These are phyloP conservation scores for Ceriops zippeliana DNA, from an alignment of 345 rosid species.

Conservation along the genomic window DNA sequence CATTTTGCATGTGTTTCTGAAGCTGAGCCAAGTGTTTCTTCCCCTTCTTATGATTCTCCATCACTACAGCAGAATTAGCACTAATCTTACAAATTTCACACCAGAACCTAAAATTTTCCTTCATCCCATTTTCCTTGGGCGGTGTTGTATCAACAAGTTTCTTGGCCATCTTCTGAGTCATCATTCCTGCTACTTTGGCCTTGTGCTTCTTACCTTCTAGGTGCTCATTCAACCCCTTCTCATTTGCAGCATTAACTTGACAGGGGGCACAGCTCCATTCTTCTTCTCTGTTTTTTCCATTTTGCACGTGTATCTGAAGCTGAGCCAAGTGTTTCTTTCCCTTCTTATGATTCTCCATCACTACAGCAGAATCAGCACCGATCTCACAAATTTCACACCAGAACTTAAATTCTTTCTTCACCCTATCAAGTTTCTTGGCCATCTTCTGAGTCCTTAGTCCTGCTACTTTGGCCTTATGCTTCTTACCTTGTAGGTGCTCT, in stretches of 20 bases:
- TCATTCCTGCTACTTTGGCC: slow-evolving; percentile 15
- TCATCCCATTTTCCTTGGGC: not conserved
- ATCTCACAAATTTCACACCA: slow-evolving; percentile 59
- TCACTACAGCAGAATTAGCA: slow-evolving; percentile 24
- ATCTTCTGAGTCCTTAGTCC: slow-evolving; percentile 8
- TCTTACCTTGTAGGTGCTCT: slow-evolving; percentile 31
- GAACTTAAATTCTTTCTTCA: slow-evolving; percentile 23
- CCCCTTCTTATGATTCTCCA: slow-evolving; percentile 38
- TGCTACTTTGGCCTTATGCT: slow-evolving; percentile 26
- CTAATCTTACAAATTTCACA: slow-evolving; percentile 49
- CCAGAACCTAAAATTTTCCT: slow-evolving; percentile 36
- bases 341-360: slow-evolving; percentile 29
- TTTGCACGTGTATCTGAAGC: slow-evolving; percentile 16
- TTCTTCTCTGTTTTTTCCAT: slow-evolving; percentile 5
- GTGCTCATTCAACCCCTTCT: slow-evolving; percentile 28
- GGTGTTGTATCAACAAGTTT: not conserved
- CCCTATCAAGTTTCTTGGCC: slow-evolving; percentile 3
- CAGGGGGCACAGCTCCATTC: slow-evolving; percentile 39
- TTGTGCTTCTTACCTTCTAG: slow-evolving; percentile 33
- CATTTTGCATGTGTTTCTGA: slow-evolving; percentile 15
- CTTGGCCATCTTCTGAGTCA: slow-evolving; percentile 5
- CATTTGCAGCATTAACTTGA: slow-evolving; percentile 22
- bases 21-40: slow-evolving; percentile 43
- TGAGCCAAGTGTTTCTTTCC: slow-evolving; percentile 52
- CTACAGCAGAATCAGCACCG: slow-evolving; percentile 24